Evolutionary conservation across 2,329 filamentous ascomycete species (phyloP).

Genomic region (Aspergillus glaucus): DNA sequence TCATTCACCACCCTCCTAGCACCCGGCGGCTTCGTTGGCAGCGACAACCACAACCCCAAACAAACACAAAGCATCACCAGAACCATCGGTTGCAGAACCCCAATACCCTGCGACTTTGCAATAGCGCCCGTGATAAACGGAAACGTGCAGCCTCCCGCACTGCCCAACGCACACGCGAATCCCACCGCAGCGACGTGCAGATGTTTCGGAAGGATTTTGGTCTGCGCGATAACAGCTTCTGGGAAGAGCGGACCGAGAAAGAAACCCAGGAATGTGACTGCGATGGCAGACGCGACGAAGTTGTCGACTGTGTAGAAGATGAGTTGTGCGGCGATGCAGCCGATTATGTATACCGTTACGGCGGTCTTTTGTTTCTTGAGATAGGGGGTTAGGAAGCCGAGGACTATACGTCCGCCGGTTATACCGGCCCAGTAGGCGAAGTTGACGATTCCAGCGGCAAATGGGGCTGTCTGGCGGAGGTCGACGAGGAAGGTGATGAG

Average conservation of each 20-base stretch:
- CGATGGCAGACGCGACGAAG: slow-evolving; percentile 64
- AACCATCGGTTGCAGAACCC: slow-evolving; percentile 53
- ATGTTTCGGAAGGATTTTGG: slow-evolving; percentile 63
- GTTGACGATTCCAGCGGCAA: slow-evolving; percentile 62
- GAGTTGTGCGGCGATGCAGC: slow-evolving; percentile 59
- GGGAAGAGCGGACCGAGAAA: slow-evolving; percentile 73
- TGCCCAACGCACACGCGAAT: slow-evolving; percentile 69
- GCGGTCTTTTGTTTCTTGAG: slow-evolving; percentile 60
- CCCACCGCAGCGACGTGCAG: slow-evolving; percentile 70
- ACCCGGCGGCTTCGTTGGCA: neutral
- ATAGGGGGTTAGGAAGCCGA: slow-evolving; percentile 66
- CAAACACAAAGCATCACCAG: slow-evolving; percentile 39
- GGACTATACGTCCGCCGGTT: slow-evolving; percentile 61
- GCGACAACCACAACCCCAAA: slow-evolving; percentile 1
- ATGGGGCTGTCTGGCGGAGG: slow-evolving; percentile 57
- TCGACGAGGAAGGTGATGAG: slow-evolving; percentile 71
- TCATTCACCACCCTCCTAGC: neutral
- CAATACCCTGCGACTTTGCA: slow-evolving; percentile 48
- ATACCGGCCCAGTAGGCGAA: slow-evolving; percentile 77
- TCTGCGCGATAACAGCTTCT: slow-evolving; percentile 62
- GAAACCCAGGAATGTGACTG: slow-evolving; percentile 65
- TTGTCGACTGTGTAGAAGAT: slow-evolving; percentile 74
- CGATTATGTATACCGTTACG: slow-evolving; percentile 54
- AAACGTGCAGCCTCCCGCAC: slow-evolving; percentile 52
- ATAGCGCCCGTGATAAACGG: slow-evolving; percentile 37